Base-by-base conservation (phyloP, 2,329 filamentous ascomycete species). In the Magnaporthiopsis incrustans region DNA sequence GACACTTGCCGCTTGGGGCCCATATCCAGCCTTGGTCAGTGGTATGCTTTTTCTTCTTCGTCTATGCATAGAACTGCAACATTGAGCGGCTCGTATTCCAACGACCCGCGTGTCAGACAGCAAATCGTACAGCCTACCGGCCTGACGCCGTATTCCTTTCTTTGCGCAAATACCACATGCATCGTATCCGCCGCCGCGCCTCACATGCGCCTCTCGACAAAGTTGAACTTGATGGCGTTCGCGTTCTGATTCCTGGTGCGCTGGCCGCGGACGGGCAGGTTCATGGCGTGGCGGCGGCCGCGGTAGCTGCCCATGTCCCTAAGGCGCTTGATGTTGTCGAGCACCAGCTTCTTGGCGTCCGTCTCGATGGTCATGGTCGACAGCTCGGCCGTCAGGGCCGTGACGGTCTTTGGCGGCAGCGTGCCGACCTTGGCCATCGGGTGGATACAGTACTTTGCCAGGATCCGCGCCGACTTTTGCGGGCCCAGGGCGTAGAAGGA, bases 361-460 rank as follows among this genome's bases (percentile, higher is more conserved):
- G 90, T 96, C 76, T 97, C 95, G 71, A 98, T 91, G 66, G 90
- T 96, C 91, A 99, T 93, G 64, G 87, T 88, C 22, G 92, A 91
- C 57, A 99, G 81, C 72, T 96, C 91, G 62, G 89, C 89, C 27
- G 90, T 95, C 66, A 99, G 81, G 63, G 90, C 89, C 63, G 91
- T 88, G 69, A 97, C 80, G 66, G 92, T 93, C 74, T 89, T 87
- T 66, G 88, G 86, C 59, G 86, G 82, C 26, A 99, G 79, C 10
- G 86, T 82, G 74, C 90, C 90, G 69, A 98, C 82, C 72, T 88
- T 90, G 68, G 91, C 90, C 65, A 85, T 88, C 35, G 91, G 88
- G 78, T 97, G 91, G 73, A 99, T 96, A 70, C 89, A 88, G 79
- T 92, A 89, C 72, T 91, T 93, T 68, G 95, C 91, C 81, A 98